phyloP scores from a whole-genome alignment of 1,284 basidiomycete species.

The Phlebopus sp. region DNA sequence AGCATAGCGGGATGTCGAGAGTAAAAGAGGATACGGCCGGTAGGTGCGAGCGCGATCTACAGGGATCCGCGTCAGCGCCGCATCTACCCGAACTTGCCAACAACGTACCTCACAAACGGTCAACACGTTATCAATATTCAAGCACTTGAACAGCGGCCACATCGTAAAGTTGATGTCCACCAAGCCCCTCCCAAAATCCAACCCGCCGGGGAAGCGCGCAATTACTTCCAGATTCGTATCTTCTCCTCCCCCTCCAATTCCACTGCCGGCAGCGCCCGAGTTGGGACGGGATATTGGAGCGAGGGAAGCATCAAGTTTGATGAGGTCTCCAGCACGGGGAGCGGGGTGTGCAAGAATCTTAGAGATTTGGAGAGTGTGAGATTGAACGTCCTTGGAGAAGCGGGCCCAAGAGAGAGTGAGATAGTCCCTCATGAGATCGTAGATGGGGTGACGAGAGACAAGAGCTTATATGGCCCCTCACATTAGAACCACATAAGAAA shows the following conservation, averaged over 20 bases:
- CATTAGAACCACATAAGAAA: slow-evolving; percentile 9
- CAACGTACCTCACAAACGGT: slow-evolving; percentile 82
- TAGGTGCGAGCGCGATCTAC: slow-evolving; percentile 89
- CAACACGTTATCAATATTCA: slow-evolving; percentile 92
- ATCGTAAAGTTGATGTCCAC: slow-evolving; percentile 92
- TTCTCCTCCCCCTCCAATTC: slow-evolving; percentile 40
- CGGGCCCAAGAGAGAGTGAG: slow-evolving; percentile 90
- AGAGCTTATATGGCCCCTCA: slow-evolving; percentile 48
- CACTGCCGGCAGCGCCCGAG: slow-evolving; percentile 32
- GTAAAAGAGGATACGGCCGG: slow-evolving; percentile 87
- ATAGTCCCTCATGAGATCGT: slow-evolving; percentile 91
- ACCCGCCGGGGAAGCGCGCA: slow-evolving; percentile 79
- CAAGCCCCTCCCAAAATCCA: slow-evolving; percentile 79
- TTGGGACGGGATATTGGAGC: slow-evolving; percentile 21
- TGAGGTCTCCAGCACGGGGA: slow-evolving; percentile 82
- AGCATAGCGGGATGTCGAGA: slow-evolving; percentile 91
- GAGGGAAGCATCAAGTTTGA: slow-evolving; percentile 72
- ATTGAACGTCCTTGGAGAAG: slow-evolving; percentile 89
- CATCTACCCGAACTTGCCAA: neutral
- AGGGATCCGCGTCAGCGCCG: neutral
- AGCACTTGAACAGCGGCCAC: slow-evolving; percentile 95
- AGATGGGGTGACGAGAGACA: slow-evolving; percentile 88
- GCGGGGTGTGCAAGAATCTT: slow-evolving; percentile 82
- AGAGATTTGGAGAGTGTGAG: slow-evolving; percentile 80
- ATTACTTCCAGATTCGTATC: slow-evolving; percentile 80